phyloP scores from a whole-genome alignment of 495 filamentous ascomycete genomes.

The Penicillium canescens region DNA sequence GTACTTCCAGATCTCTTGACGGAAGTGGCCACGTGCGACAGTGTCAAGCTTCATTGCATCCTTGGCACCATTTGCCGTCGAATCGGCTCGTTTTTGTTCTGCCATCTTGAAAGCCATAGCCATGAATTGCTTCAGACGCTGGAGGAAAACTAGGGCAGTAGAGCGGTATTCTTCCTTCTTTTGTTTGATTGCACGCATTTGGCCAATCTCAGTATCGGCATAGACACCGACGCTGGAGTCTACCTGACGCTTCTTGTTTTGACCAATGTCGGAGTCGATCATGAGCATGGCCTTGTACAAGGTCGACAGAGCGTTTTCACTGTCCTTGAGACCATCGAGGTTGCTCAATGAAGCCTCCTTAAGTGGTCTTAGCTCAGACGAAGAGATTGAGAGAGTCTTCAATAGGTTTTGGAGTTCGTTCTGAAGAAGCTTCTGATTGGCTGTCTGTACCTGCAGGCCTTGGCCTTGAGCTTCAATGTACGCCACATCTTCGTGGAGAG shows the following conservation, averaged over 20 bases:
- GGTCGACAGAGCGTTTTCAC: constrained; percentile 74
- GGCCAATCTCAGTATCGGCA: constrained; percentile 76
- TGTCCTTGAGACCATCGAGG: constrained; percentile 65
- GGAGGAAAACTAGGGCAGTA: constrained; percentile 70
- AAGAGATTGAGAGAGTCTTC: constrained; percentile 82
- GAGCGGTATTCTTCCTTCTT: constrained; percentile 84
- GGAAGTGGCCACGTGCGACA: constrained; percentile 50
- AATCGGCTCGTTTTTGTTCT: constrained; percentile 62
- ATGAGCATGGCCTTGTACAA: constrained; percentile 93
- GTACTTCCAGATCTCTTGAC: constrained; percentile 74
- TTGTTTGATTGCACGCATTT: constrained; percentile 90
- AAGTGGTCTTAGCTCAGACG: constrained; percentile 69
- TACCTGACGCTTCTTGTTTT: constrained; percentile 45
- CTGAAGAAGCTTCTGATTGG: constrained; percentile 93
- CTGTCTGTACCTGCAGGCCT: constrained; percentile 93
- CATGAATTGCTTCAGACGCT: constrained; percentile 78
- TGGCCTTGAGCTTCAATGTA: constrained; percentile 97
- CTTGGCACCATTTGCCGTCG: constrained; percentile 44
- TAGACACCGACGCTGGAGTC: constrained; percentile 61
- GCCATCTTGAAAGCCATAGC: constrained; percentile 74
- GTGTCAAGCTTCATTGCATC: constrained; percentile 51
- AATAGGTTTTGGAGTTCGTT: constrained; percentile 80
- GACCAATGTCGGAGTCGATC: constrained; percentile 78
- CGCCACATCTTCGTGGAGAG: constrained; percentile 89
- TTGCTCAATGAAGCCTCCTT: constrained; percentile 73